Conservation (phyloP, 805 yeast species). For the Isabelozyma rhagii region DNA sequence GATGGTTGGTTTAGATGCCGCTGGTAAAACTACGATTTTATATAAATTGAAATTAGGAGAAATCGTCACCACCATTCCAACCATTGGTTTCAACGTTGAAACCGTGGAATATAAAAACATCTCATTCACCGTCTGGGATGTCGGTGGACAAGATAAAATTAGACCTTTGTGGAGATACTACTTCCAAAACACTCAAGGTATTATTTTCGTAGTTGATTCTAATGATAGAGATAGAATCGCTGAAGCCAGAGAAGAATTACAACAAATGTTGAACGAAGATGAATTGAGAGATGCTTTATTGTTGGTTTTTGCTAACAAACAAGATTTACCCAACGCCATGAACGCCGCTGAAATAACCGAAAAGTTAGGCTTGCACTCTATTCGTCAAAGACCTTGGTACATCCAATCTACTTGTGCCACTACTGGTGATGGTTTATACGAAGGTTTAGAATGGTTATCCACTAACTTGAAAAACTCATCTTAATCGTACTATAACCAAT, state of each 20-base stretch:
- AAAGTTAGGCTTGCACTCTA: slow-evolving; percentile 92
- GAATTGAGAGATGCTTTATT: slow-evolving; percentile 95
- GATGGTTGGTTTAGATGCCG: slow-evolving; percentile 98
- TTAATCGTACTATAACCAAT: slow-evolving; percentile 11
- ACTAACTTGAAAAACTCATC: slow-evolving; percentile 69
- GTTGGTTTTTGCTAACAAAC: slow-evolving; percentile 96
- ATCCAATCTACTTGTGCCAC: slow-evolving; percentile 99
- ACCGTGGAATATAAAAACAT: slow-evolving; percentile 97
- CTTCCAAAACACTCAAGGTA: slow-evolving; percentile 98
- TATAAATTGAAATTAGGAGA: slow-evolving; percentile 94
- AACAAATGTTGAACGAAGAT: slow-evolving; percentile 97
- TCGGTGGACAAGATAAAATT: slow-evolving; percentile 99
- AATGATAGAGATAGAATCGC: slow-evolving; percentile 97
- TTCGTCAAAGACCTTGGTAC: slow-evolving; percentile 99
- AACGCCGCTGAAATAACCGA: slow-evolving; percentile 98
- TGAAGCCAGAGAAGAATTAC: slow-evolving; percentile 97
- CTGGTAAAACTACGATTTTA: slow-evolving; percentile 96
- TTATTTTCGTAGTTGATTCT: slow-evolving; percentile 95
- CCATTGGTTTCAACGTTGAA: slow-evolving; percentile 96
- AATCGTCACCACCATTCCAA: slow-evolving; percentile 94
- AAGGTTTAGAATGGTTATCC: slow-evolving; percentile 96
- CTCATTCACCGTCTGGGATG: slow-evolving; percentile 98
- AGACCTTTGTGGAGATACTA: slow-evolving; percentile 99
- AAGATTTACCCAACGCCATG: slow-evolving; percentile 99
- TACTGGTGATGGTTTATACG: slow-evolving; percentile 97